Evolutionary conservation across 169 alveolate species (phyloP).

Genomic region (Besnoitia besnoiti): DNA sequence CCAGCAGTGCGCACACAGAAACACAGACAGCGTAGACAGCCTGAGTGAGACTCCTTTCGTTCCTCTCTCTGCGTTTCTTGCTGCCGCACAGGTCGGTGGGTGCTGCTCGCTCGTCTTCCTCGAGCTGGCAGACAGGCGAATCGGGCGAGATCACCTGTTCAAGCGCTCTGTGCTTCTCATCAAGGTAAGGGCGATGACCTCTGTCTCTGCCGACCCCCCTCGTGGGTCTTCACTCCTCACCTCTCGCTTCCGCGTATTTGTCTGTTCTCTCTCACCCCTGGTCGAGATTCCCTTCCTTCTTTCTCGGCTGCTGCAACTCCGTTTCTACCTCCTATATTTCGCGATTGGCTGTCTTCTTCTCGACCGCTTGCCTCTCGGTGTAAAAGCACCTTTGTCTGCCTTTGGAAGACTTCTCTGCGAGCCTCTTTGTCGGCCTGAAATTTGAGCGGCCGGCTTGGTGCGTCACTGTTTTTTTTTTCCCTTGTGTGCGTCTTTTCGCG

Average conservation of each 20-base stretch:
- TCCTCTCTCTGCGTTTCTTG: background rate
- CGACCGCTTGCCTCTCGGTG: background rate
- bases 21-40: background rate
- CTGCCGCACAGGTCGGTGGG: slow-evolving; percentile 68
- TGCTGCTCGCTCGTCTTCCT: slow-evolving; percentile 70
- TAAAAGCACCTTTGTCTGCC: background rate
- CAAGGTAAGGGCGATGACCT: slow-evolving; percentile 59
- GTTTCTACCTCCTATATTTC: background rate
- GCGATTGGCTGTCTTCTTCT: too few relatives aligned
- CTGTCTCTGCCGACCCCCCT: background rate
- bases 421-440: background rate
- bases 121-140: slow-evolving; percentile 66
- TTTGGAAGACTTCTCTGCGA: background rate
- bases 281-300: background rate
- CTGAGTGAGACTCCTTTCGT: background rate
- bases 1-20: background rate
- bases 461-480: background rate
- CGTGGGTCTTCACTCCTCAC: background rate
- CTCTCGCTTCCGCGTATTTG: background rate
- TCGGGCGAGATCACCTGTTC: slow-evolving; percentile 68
- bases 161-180: slow-evolving; percentile 69
- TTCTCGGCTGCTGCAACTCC: background rate
- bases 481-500: background rate
- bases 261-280: background rate
- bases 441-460: background rate